Conservation (phyloP, 805 yeast genomes). For the Candida insectalens region DNA sequence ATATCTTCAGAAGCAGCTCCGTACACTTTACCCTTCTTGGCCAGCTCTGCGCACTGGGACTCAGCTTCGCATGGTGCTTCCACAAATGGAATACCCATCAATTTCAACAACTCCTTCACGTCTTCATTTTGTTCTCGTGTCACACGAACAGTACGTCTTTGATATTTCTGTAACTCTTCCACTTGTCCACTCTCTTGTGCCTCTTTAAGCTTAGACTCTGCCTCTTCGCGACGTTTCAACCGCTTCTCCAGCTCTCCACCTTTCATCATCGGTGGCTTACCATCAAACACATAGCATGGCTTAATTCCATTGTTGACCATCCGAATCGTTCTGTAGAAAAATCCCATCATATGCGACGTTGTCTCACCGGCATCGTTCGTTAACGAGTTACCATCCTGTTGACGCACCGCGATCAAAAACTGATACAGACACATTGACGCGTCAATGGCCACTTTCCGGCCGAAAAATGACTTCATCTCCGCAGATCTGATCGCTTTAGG, state of each 20-base stretch:
- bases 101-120: conserved; percentile 65
- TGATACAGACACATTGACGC: conserved; percentile 97
- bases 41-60: conserved; percentile 94
- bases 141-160: conserved; percentile 83
- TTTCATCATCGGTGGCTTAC: conserved; percentile 92
- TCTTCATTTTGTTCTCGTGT: conserved; percentile 89
- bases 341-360: conserved; percentile 89
- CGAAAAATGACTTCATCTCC: conserved; percentile 80
- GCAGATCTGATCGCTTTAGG: conserved; percentile 68
- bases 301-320: conserved; percentile 90
- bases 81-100: conserved; percentile 94
- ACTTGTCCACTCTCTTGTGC: conserved; percentile 72
- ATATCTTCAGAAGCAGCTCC: conserved; percentile 99
- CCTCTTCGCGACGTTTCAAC: conserved; percentile 70
- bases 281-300: conserved; percentile 96
- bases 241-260: conserved; percentile 90
- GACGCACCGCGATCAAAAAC: conserved; percentile 92
- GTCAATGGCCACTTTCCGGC: conserved; percentile 95
- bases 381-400: conserved; percentile 91
- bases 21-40: conserved; percentile 81
- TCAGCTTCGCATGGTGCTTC: conserved; percentile 98
- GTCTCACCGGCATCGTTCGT: conserved; percentile 88
- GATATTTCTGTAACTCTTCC: conserved; percentile 66
- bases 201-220: conserved; percentile 63
- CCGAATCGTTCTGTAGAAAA: conserved; percentile 87